A percentile compares a stretch with the other conserved stretches of the same genome.
Evolutionary conservation across 116 monocot genomes (phyloP).

Genomic region (Cymodocea nodosa): DNA sequence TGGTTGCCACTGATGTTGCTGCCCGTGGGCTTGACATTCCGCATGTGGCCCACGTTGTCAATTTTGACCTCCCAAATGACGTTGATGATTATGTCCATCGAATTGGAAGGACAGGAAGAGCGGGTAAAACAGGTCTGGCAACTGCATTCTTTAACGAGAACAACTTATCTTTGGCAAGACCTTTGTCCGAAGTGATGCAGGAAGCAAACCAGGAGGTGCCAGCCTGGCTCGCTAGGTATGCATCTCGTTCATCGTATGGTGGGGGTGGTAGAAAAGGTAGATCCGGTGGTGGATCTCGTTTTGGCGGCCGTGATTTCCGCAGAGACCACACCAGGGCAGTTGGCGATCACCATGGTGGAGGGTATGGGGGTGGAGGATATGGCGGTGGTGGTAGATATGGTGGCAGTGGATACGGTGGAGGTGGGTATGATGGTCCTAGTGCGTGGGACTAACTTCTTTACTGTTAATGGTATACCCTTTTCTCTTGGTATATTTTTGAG

Average conservation of each 20-base stretch:
- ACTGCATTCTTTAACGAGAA: conserved; percentile 88
- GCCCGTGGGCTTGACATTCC: conserved; percentile 86
- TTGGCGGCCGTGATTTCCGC: conserved; percentile 42
- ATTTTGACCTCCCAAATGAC: conserved; percentile 72
- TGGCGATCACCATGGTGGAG: conserved; percentile 15
- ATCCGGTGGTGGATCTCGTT: conserved; percentile 32
- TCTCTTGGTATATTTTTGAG: no score
- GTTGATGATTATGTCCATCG: conserved; percentile 78
- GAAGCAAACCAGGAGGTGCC: conserved; percentile 83
- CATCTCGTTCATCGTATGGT: conserved; percentile 29
- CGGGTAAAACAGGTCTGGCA: conserved; percentile 57
- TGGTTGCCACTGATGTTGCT: conserved; percentile 80
- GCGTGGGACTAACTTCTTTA: conserved; percentile 56
- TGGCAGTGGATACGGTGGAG: no score
- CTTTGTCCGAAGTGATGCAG: conserved; percentile 60
- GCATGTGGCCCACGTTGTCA: conserved; percentile 71
- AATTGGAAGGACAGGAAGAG: conserved; percentile 78
- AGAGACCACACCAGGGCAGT: conserved; percentile 20
- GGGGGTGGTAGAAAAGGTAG: conserved; percentile 40
- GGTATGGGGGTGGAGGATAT: conserved; percentile 14
- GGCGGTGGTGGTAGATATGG: no score
- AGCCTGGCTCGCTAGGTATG: conserved; percentile 48
- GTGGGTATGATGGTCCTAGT: conserved; percentile 29
- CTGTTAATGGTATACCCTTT: no score
- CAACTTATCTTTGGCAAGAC: conserved; percentile 40